phyloP scores from a whole-genome alignment of 768 basidiomycete species.

The Multifurca ochricompacta region DNA sequence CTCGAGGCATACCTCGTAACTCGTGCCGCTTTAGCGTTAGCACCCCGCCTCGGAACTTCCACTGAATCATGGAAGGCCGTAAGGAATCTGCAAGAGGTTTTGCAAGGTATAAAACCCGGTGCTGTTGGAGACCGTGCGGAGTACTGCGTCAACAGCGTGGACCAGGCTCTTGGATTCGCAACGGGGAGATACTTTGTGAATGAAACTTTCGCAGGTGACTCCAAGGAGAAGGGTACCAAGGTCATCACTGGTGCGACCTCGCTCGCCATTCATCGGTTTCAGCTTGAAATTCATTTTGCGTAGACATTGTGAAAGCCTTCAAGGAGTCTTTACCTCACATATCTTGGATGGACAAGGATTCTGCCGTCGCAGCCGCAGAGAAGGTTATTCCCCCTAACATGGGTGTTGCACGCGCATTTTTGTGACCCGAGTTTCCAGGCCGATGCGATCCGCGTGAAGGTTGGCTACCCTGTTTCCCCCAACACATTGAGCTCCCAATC shows the following conservation, averaged over 20 bases:
- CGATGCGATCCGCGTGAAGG: constrained; percentile 77
- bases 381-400: constrained; percentile 45
- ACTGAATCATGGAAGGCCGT: constrained; percentile 77
- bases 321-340: constrained; percentile 64
- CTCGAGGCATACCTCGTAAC: constrained; percentile 83
- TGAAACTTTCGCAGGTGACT: constrained; percentile 70
- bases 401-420: background rate
- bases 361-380: constrained; percentile 71
- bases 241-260: constrained; percentile 63
- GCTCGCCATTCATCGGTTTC: background rate
- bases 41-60: constrained; percentile 61
- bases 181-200: constrained; percentile 86
- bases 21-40: constrained; percentile 61
- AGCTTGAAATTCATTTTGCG: background rate
- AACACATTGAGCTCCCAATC: constrained; percentile 65
- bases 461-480: constrained; percentile 87
- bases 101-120: constrained; percentile 84
- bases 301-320: constrained; percentile 78
- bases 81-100: constrained; percentile 56
- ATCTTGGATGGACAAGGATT: constrained; percentile 88
- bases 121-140: constrained; percentile 76
- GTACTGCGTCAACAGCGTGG: constrained; percentile 69
- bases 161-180: constrained; percentile 76
- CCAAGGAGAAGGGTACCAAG: constrained; percentile 70
- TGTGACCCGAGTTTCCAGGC: constrained; percentile 38